Evolutionary conservation across 176 grass and related monocot species (phyloP).

Genomic region (Puya raimondii): DNA sequence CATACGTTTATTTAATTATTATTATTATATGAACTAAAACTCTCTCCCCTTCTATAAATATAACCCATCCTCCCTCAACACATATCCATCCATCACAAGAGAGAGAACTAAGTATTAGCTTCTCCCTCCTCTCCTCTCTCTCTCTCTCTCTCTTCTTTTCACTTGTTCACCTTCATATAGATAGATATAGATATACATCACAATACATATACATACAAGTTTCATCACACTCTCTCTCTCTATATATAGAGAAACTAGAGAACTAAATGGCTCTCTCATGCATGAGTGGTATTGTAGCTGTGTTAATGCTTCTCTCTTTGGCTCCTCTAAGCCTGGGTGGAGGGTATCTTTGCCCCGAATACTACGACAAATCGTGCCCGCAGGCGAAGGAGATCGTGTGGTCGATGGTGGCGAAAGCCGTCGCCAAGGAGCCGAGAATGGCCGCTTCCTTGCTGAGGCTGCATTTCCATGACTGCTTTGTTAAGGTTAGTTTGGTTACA

Average conservation of each 20-base stretch:
- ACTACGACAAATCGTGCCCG: constrained; percentile 66
- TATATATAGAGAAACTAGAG: not conserved
- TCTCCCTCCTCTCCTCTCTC: not conserved
- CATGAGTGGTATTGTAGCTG: constrained; percentile 31
- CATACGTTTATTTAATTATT: not conserved
- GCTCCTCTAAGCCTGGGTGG: constrained; percentile 38
- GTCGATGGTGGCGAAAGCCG: constrained; percentile 61
- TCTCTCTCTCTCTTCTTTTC: not conserved
- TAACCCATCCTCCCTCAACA: not conserved
- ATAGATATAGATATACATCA: too few species aligned
- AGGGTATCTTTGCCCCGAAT: constrained; percentile 56
- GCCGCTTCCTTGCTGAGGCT: constrained; percentile 70
- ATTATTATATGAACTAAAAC: too few species aligned
- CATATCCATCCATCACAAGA: constrained; percentile 3
- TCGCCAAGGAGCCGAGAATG: constrained; percentile 71
- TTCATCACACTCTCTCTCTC: constrained; percentile 3
- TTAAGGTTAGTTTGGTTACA: constrained; percentile 9
- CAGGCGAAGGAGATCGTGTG: constrained; percentile 61
- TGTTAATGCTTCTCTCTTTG: constrained; percentile 29
- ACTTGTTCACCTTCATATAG: constrained; percentile 9
- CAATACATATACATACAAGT: not conserved
- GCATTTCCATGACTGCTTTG: constrained; percentile 39
- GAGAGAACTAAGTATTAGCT: too few species aligned
- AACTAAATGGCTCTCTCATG: constrained; percentile 39
- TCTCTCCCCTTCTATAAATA: too few species aligned